A percentile compares a stretch with the other conserved stretches of the same genome.
Conservation (phyloP, 1,284 basidiomycete species). For the Phellinidium pouzarii region DNA sequence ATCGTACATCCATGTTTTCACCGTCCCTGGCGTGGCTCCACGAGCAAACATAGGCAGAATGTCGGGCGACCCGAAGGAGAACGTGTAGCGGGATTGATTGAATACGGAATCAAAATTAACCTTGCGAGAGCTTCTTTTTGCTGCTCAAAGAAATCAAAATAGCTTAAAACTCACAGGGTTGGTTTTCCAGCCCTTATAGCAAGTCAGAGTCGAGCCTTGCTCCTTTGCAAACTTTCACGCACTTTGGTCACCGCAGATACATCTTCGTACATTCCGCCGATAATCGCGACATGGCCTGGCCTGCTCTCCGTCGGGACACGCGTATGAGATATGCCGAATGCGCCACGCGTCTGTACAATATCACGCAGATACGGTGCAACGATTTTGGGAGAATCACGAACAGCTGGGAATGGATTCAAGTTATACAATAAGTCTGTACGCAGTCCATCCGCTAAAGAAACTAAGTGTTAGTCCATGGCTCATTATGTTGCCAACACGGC, state of each 20-base stretch:
- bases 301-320: constrained; percentile 85
- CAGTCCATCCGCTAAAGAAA: constrained; percentile 63
- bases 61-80: constrained; percentile 84
- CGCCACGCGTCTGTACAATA: constrained; percentile 60
- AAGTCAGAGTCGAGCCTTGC: background rate
- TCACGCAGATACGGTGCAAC: constrained; percentile 74
- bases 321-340: constrained; percentile 83
- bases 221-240: constrained; percentile 21
- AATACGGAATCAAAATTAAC: constrained; percentile 87
- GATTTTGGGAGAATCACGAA: constrained; percentile 45
- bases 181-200: constrained; percentile 73
- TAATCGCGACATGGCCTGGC: constrained; percentile 86
- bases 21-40: constrained; percentile 65
- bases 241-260: constrained; percentile 86
- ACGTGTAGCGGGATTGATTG: constrained; percentile 76
- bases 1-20: constrained; percentile 72
- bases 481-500: constrained; percentile 20
- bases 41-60: constrained; percentile 85
- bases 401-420: constrained; percentile 48
- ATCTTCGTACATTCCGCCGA: constrained; percentile 92
- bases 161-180: constrained; percentile 58
- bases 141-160: background rate
- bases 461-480: constrained; percentile 1
- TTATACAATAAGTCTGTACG: constrained; percentile 79
- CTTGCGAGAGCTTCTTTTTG: constrained; percentile 29